Base-by-base conservation (phyloP, 805 yeast genomes). In the Saturnispora sekii region DNA sequence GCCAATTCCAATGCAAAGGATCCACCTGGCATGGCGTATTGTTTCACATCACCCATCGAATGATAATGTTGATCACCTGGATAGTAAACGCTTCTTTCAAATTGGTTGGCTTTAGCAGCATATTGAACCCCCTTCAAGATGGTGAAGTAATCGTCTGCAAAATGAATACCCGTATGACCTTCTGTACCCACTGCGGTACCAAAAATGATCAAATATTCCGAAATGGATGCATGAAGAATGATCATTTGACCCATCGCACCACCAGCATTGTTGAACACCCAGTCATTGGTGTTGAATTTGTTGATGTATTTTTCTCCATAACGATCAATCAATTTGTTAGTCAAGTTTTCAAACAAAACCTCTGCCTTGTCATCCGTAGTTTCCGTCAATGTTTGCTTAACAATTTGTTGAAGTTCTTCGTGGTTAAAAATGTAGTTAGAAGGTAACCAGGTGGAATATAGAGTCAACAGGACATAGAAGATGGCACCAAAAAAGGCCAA, bases 161-260 rank as follows among this genome's bases (percentile, higher is more conserved):
- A 87, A 64, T 93, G 98, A 36, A 87, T 80, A 46, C 98, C 98
- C 5, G 86, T 72, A 66, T 93, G 98, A 38, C 98, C 98, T 64
- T 87, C 97, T 12, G 96, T 88, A 35, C 97, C 98, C 6, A 82
- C 74, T 2, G 97, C 86, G 38, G 94, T 75, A 41, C 98, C 98
- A 52, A 93, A 93, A 61, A 93, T 75, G 59, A 93, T 93, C 61
- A 93, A 66, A 61, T 93, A 93, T 66, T 93, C 98, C 6, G 93
- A 72, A 55, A 93, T 71, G 8, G 97, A 93, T 10, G 97, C 97
- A 63, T 93, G 98, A 53, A 90, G 70, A 49, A 93, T 86, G 55
- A 86, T 75, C 97, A 93, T 90, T 45, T 88, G 79, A 18, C 94
- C 93, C 98, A 93, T 93, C 43, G 98, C 97, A 54, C 96, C 96